These are phyloP conservation scores for Aspergillus aculeatinus DNA, from an alignment of 2,329 filamentous ascomycete genomes.

Conservation along the genomic window DNA sequence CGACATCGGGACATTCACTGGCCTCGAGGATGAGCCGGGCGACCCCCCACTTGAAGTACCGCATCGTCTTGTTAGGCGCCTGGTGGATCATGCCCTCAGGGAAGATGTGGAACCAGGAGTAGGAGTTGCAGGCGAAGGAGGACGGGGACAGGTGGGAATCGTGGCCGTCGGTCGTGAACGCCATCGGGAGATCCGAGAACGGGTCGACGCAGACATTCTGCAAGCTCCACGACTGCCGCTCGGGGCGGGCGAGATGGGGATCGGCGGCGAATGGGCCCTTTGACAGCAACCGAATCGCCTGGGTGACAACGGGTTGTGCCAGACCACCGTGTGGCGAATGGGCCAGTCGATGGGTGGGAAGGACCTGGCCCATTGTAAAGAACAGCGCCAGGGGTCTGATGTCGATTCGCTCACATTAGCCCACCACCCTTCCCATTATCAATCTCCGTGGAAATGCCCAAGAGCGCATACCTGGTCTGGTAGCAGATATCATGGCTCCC, in stretches of 20 bases:
- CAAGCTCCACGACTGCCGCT: slow-evolving; percentile 39
- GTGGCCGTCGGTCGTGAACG: slow-evolving; percentile 41
- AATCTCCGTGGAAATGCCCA: neutral
- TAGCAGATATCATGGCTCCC: slow-evolving; percentile 97
- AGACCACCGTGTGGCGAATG: slow-evolving; percentile 80
- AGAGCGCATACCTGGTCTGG: slow-evolving; percentile 65
- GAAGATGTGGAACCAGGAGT: slow-evolving; percentile 92
- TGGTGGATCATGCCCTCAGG: slow-evolving; percentile 95
- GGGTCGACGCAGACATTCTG: slow-evolving; percentile 48
- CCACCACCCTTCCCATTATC: neutral
- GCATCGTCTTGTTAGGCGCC: slow-evolving; percentile 71
- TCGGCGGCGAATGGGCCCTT: slow-evolving; percentile 57
- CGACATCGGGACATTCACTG: slow-evolving; percentile 79
- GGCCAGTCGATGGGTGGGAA: slow-evolving; percentile 79
- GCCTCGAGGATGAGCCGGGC: slow-evolving; percentile 87
- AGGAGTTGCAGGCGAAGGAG: slow-evolving; percentile 65
- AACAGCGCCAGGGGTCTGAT: slow-evolving; percentile 68
- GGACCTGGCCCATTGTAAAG: slow-evolving; percentile 84
- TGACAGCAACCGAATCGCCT: slow-evolving; percentile 82
- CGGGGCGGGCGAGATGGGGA: slow-evolving; percentile 42
- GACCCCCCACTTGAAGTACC: slow-evolving; percentile 98
- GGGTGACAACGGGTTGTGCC: slow-evolving; percentile 83
- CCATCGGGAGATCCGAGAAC: slow-evolving; percentile 45
- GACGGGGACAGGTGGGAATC: slow-evolving; percentile 67
- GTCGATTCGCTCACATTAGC: neutral